Percentiles rank a stretch among this genome's conserved stretches.
Evolutionary conservation across 176 grass and related monocot genomes (phyloP).

Genomic region (Thalia dealbata): DNA sequence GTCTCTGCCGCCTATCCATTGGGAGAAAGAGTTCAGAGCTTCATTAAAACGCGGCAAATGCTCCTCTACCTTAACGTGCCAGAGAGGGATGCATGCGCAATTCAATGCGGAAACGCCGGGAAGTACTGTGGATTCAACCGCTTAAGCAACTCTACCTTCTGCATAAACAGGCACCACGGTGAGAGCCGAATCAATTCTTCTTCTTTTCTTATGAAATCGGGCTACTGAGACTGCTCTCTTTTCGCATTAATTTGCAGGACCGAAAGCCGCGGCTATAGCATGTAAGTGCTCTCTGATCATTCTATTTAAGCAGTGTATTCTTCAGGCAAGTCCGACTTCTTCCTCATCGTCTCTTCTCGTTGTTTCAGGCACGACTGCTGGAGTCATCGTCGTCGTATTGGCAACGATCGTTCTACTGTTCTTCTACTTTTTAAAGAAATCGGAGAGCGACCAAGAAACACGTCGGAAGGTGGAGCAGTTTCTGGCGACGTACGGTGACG

Average conservation of each 20-base stretch:
- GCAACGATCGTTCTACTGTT: too few relatives aligned
- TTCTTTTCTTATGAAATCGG: background rate
- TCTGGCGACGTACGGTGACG: too few relatives aligned
- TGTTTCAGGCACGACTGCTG: conserved; percentile 4
- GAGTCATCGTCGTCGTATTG: too few relatives aligned
- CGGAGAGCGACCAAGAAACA: too few relatives aligned
- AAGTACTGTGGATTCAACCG: conserved; percentile 25
- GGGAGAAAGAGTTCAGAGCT: background rate
- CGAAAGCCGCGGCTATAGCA: conserved; percentile 23
- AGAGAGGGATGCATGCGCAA: conserved; percentile 5
- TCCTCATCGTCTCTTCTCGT: conserved; percentile 6
- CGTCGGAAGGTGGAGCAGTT: too few relatives aligned
- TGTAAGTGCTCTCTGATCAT: conserved; percentile 15
- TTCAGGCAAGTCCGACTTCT: background rate
- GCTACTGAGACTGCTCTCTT: conserved; percentile 3
- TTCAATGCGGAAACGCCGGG: conserved; percentile 11
- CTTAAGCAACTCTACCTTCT: conserved; percentile 23
- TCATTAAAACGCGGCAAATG: conserved; percentile 19
- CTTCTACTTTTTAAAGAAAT: too few relatives aligned
- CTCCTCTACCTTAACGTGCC: conserved; percentile 14
- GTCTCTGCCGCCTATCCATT: background rate
- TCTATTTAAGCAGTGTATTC: background rate
- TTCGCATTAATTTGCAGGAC: conserved; percentile 30
- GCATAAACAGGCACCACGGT: conserved; percentile 12
- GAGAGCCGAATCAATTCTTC: background rate